A percentile compares a stretch with the other conserved stretches of the same genome.
phyloP scores from a whole-genome alignment of 2,329 filamentous ascomycete species.

The Cordyceps farinosa region DNA sequence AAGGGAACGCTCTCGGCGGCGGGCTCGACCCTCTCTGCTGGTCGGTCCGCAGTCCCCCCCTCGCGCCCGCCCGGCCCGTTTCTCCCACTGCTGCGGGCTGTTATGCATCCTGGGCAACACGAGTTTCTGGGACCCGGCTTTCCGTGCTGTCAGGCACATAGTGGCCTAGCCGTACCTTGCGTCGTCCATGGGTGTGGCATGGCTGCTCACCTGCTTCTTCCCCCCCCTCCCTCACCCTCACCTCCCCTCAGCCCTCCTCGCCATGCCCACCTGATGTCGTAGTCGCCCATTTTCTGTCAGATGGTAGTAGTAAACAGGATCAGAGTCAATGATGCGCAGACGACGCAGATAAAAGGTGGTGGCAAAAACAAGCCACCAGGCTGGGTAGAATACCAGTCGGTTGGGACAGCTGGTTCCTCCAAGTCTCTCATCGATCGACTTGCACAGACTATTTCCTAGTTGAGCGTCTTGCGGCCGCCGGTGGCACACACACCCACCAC shows the following conservation, averaged over 20 bases:
- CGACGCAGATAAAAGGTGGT: background rate
- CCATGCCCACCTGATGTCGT: background rate
- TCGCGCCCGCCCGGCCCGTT: too few relatives aligned
- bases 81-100: background rate
- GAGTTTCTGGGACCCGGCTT: background rate
- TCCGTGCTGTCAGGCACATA: background rate
- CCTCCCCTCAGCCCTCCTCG: background rate
- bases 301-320: background rate
- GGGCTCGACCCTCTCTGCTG: background rate
- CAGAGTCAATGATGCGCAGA: background rate
- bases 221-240: background rate
- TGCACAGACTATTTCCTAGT: background rate
- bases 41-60: background rate
- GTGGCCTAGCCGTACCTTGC: background rate
- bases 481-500: background rate
- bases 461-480: background rate
- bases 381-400: constrained; percentile 13
- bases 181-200: background rate
- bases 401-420: background rate
- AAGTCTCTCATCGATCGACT: background rate
- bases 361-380: constrained; percentile 7
- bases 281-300: background rate
- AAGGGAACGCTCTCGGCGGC: background rate
- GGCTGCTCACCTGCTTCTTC: background rate
- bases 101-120: background rate